Evolutionary conservation across 2,329 filamentous ascomycete genomes (phyloP).

Genomic region (Trichoderma sp.): DNA sequence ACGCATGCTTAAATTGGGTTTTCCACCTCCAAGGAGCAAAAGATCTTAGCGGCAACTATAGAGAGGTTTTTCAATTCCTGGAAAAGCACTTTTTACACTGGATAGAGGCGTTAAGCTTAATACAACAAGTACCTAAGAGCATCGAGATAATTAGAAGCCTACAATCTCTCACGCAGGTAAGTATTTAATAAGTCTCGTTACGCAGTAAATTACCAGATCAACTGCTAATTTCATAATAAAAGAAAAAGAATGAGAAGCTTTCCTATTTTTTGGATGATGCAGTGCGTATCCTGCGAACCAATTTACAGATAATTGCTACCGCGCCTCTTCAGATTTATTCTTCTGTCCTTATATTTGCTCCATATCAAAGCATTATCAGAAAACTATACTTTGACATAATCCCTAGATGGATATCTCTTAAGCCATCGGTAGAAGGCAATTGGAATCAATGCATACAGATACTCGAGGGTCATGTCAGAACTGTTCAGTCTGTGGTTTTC

Average conservation of each 20-base stretch:
- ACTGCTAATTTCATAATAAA: neutral
- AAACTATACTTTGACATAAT: neutral
- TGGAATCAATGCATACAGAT: neutral
- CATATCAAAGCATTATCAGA: neutral
- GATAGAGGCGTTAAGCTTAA: constrained; percentile 38
- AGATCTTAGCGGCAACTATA: constrained; percentile 23
- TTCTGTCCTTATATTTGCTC: neutral
- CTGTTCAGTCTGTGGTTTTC: neutral
- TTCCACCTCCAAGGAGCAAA: constrained; percentile 30
- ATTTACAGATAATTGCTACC: neutral
- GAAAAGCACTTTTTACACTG: constrained; percentile 39
- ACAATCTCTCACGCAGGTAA: neutral
- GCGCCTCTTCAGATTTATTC: neutral
- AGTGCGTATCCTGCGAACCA: neutral
- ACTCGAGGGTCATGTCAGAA: neutral
- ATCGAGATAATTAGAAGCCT: neutral
- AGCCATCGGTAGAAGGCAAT: neutral
- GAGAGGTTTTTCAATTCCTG: constrained; percentile 35
- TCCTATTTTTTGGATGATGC: neutral
- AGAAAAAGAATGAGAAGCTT: neutral
- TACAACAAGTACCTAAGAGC: constrained; percentile 25
- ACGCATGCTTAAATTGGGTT: constrained; percentile 13
- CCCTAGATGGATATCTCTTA: neutral
- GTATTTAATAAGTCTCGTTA: neutral
- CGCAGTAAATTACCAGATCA: neutral